Evolutionary conservation across 2,329 filamentous ascomycete genomes (phyloP).

Genomic region (Sporothrix brasiliensis): DNA sequence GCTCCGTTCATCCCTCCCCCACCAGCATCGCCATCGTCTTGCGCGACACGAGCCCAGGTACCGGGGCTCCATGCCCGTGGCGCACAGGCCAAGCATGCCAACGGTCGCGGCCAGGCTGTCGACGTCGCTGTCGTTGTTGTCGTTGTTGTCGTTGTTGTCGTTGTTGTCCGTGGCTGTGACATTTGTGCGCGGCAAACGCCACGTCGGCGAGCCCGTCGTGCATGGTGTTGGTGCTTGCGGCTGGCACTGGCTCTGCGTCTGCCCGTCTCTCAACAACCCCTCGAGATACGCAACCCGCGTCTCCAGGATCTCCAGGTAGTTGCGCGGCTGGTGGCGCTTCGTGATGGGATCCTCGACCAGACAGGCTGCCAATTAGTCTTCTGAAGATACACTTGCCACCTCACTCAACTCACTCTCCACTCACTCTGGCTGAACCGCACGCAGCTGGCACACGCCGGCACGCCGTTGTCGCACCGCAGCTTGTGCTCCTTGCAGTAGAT

Average conservation of each 20-base stretch:
- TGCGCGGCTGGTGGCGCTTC: slow-evolving; percentile 39
- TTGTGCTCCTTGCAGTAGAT: slow-evolving; percentile 36
- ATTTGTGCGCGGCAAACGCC: neutral
- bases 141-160: neutral
- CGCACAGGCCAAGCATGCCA: slow-evolving; percentile 39
- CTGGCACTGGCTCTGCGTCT: too few species aligned
- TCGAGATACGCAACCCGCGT: slow-evolving; percentile 39
- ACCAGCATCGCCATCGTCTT: slow-evolving; percentile 2
- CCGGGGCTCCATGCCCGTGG: slow-evolving; percentile 43
- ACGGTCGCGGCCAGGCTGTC: slow-evolving; percentile 33
- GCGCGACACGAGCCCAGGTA: slow-evolving; percentile 41
- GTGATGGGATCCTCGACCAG: slow-evolving; percentile 40
- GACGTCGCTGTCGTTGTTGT: neutral
- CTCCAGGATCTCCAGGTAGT: slow-evolving; percentile 42
- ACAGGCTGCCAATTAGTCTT: slow-evolving; percentile 26
- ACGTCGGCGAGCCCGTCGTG: slow-evolving; percentile 6
- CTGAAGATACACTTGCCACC: too few species aligned
- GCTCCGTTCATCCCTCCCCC: neutral
- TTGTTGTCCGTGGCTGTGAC: too few species aligned
- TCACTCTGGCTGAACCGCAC: neutral
- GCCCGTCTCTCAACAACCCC: slow-evolving; percentile 10
- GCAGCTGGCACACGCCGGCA: slow-evolving; percentile 5
- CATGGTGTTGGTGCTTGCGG: neutral
- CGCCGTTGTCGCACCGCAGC: slow-evolving; percentile 17
- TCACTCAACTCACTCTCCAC: neutral